These are phyloP conservation scores for Teratosphaeria nubilosa DNA, from an alignment of 2,329 filamentous ascomycete species.

Conservation along the genomic window DNA sequence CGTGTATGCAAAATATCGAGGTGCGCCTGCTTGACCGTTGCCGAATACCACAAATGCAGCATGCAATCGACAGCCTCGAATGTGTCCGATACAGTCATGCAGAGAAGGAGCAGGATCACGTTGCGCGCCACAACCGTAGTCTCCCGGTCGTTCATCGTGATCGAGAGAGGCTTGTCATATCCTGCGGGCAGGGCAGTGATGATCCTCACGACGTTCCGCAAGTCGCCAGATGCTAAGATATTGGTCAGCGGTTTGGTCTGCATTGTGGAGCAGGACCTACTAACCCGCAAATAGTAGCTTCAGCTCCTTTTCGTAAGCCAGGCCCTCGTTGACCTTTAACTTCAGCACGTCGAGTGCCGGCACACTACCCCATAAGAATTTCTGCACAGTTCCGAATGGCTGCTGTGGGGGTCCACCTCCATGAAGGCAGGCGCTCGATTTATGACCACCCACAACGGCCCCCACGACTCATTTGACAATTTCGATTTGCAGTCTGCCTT, in stretches of 20 bases:
- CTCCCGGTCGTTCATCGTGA: slow-evolving; percentile 33
- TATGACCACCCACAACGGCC: slow-evolving; percentile 22
- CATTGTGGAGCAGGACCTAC: not conserved
- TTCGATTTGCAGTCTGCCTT: slow-evolving; percentile 23
- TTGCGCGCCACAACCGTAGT: slow-evolving; percentile 26
- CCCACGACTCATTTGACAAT: slow-evolving; percentile 20
- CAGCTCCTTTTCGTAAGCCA: slow-evolving; percentile 3
- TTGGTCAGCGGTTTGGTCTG: not conserved
- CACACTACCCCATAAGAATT: slow-evolving; percentile 33
- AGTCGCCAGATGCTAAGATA: slow-evolving; percentile 29
- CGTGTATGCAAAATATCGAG: slow-evolving; percentile 13
- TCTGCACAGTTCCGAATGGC: slow-evolving; percentile 16
- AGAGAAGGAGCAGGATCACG: slow-evolving; percentile 28
- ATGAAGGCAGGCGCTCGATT: slow-evolving; percentile 19
- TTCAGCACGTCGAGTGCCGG: slow-evolving; percentile 32
- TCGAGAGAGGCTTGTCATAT: slow-evolving; percentile 16
- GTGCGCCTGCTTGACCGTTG: slow-evolving; percentile 20
- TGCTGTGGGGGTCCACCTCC: slow-evolving; percentile 3
- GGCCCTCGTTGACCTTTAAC: slow-evolving; percentile 23
- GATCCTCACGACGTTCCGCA: slow-evolving; percentile 34
- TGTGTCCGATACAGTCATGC: slow-evolving; percentile 7
- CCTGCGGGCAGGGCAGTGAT: slow-evolving; percentile 24
- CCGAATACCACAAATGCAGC: slow-evolving; percentile 40
- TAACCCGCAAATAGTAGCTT: slow-evolving; percentile 28
- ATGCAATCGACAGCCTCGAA: slow-evolving; percentile 24